Evolutionary conservation across 306 rosid genomes (phyloP).

Genomic region (Carpinus fangiana): DNA sequence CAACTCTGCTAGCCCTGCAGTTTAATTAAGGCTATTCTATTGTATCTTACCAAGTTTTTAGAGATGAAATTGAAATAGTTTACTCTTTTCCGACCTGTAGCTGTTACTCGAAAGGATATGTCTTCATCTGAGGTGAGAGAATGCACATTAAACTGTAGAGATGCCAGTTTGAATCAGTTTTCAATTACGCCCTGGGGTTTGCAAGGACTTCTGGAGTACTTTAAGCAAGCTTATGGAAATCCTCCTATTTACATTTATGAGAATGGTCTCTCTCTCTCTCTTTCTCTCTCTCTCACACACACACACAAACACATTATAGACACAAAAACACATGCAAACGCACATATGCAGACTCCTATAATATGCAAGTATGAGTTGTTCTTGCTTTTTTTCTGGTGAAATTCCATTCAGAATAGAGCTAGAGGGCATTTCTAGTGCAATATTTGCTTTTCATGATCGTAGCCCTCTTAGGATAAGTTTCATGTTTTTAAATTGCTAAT

Average conservation of each 20-base stretch:
- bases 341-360: neutral
- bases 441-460: neutral
- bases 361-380: neutral
- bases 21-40: neutral
- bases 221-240: conserved; percentile 45
- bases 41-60: neutral
- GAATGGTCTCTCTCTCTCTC: conserved; percentile 40
- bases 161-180: conserved; percentile 31
- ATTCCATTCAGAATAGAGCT: neutral
- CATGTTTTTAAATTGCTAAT: neutral
- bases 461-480: neutral
- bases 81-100: conserved; percentile 17
- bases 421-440: neutral
- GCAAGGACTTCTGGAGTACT: conserved; percentile 27
- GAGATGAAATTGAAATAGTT: conserved; percentile 4
- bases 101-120: neutral
- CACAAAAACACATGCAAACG: neutral
- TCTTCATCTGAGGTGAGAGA: conserved; percentile 27
- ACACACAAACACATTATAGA: accelerated
- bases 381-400: neutral
- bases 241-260: conserved; percentile 53
- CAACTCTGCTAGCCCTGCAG: neutral
- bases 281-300: neutral
- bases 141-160: neutral
- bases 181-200: conserved; percentile 32